Base-by-base conservation (phyloP, 1,284 basidiomycete species). In the Trichosporon sp. region DNA sequence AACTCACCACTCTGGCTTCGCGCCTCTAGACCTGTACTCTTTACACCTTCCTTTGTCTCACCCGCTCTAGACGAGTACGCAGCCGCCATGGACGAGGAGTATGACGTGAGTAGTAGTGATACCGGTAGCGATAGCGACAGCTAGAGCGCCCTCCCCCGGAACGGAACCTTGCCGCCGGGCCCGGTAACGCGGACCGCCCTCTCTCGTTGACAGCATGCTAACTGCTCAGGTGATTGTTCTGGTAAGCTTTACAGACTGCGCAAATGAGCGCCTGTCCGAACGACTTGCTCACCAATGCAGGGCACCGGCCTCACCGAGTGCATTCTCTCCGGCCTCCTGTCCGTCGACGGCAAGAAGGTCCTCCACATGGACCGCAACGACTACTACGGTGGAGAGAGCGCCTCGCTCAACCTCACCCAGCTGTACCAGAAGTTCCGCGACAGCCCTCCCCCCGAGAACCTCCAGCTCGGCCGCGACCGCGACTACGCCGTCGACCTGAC, bases 341-440 rank as follows among this genome's bases (percentile, higher is more conserved):
- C 95, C 31, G 95, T 99, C 65, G 95, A 98, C 77, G 95, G 95
- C 73, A 97, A 99, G 86, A 99, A 99, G 85, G 96, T 99, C 71
- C 88, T 99, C 49, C 96, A 99, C 82, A 98, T 99, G 87, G 96
- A 99, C 83, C 86, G 95, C 71, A 98, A 98, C 78, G 93, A 98
- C 81, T 99, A 99, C 83, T 99, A 99, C 72, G 96, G 96, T 64
- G 96, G 91, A 66, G 96, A 98, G 78, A 93, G 92, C 77, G 96
- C 96, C 60, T 95, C 91, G 82, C 84, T 99, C 80, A 99, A 98
- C 83, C 83, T 99, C 71, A 96, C 95, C 19, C 95, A 97, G 93
- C 87, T 99, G 69, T 99, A 95, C 83, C 90, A 93, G 82, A 91
- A 98, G 82, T 99, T 98, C 87, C 88, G 78, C 8, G 60, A 68